Base-by-base conservation (phyloP, 805 yeast species). In the Candida oleophila region DNA sequence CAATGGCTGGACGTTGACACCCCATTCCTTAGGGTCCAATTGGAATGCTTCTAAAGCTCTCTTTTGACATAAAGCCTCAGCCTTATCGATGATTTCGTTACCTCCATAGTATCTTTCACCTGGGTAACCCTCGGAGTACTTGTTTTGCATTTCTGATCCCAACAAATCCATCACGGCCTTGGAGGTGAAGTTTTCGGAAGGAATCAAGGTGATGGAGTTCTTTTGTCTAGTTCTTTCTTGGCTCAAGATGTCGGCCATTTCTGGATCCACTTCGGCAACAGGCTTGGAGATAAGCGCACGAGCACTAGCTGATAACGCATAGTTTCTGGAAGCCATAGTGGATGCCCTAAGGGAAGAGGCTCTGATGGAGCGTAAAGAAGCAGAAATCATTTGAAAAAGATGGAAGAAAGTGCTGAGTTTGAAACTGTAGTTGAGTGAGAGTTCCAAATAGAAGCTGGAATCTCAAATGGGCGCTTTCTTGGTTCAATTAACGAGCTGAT, bases 81-180 rank as follows among this genome's bases (percentile, higher is more conserved):
- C 89, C 69, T 87, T 83, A 76, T 94, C 99, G 55, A 94, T 94
- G 73, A 86, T 85, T 78, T 94, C 96, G 71, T 94, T 94, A 68
- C 98, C 98, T 70, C 99, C 99, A 68, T 94, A 94, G 78, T 94
- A 94, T 71, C 99, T 85, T 53, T 96, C 97, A 56, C 98, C 98
- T 50, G 99, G 99, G 75, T 94, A 92, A 53, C 99, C 99, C 75
- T 94, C 99, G 35, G 97, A 90, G 76, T 94, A 94, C 78, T 94
- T 94, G 83, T 94, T 94, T 69, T 88, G 88, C 97, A 94, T 89
- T 67, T 95, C 96, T 43, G 98, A 86, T 56, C 99, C 99, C 61
- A 92, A 83, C 30, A 96, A 89, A 63, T 94, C 98, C 75, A 92
- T 87, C 41, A 94, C 99, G 37, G 98, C 87, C 57, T 87, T 87